phyloP scores from a whole-genome alignment of 257 asterid genomes.

The Ocimum tenuiflorum region DNA sequence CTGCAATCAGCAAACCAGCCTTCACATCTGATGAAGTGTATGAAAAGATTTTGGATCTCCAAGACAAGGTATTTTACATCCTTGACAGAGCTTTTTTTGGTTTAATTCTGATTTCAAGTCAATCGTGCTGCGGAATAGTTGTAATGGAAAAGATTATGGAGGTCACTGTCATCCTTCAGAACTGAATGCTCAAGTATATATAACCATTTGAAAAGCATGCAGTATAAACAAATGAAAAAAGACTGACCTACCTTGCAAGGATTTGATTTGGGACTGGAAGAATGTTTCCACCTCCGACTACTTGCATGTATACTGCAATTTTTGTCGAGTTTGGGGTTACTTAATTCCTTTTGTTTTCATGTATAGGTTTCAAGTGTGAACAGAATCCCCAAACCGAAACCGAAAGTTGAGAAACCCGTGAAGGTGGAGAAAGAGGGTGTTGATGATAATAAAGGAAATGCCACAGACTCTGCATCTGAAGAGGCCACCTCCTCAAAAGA shows the following conservation, averaged over 20 bases:
- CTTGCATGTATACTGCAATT: too few relatives aligned
- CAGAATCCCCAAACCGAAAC: conserved; percentile 91
- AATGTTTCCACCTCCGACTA: background rate
- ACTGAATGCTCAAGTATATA: background rate
- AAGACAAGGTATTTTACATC: conserved; percentile 56
- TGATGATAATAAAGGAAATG: conserved; percentile 41
- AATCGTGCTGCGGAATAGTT: too few relatives aligned
- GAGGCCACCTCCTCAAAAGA: conserved; percentile 51
- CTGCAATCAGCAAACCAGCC: conserved; percentile 55
- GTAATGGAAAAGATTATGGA: background rate
- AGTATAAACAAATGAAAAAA: too few relatives aligned
- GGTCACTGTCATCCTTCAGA: background rate
- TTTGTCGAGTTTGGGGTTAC: background rate
- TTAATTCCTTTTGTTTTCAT: background rate
- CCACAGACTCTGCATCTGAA: conserved; percentile 34
- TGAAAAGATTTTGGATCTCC: conserved; percentile 62
- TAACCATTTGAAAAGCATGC: background rate
- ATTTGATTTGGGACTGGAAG: background rate
- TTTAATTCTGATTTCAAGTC: too few relatives aligned
- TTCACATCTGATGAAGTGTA: conserved; percentile 88
- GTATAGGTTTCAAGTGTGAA: conserved; percentile 63
- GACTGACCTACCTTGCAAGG: too few relatives aligned
- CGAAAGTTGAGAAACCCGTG: conserved; percentile 57
- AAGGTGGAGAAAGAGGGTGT: conserved; percentile 44
- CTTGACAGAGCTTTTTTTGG: background rate